Percentiles rank a stretch among this genome's conserved stretches.
phyloP scores from a whole-genome alignment of 1,284 basidiomycete genomes.

The Trametes polyzona region DNA sequence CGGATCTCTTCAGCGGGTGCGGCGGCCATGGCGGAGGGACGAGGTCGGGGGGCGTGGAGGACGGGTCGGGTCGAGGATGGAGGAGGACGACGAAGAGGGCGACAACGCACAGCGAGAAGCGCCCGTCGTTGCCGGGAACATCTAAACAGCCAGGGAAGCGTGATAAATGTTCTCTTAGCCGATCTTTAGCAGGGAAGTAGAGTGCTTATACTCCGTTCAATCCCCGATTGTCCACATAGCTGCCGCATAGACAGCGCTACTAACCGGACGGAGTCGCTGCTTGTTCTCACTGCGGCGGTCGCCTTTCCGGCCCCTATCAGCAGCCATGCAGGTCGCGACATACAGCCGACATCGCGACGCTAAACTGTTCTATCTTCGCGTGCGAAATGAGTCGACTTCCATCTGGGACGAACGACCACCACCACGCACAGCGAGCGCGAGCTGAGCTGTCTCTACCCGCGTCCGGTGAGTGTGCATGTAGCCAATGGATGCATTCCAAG shows the following conservation, averaged over 20 bases:
- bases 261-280: neutral
- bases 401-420: conserved; percentile 2
- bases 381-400: neutral
- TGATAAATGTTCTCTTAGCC: neutral
- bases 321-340: conserved; percentile 3
- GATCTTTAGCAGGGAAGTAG: conserved; percentile 11
- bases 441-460: neutral
- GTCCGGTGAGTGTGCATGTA: conserved; percentile 1
- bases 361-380: neutral
- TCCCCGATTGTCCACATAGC: conserved; percentile 13
- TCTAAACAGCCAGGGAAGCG: conserved; percentile 14
- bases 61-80: conserved; percentile 5
- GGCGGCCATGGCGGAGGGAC: conserved; percentile 43
- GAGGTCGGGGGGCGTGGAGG: neutral
- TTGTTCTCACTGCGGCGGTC: conserved; percentile 6
- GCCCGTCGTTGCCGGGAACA: conserved; percentile 18
- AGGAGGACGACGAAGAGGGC: conserved; percentile 14
- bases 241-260: neutral
- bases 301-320: conserved; percentile 1
- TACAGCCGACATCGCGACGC: conserved; percentile 5
- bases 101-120: conserved; percentile 20
- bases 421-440: neutral
- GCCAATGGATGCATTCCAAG: neutral
- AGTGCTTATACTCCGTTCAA: conserved; percentile 14
- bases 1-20: conserved; percentile 74